Evolutionary conservation across 345 rosid species (phyloP).

Genomic region (Eucalyptus camaldulensis): DNA sequence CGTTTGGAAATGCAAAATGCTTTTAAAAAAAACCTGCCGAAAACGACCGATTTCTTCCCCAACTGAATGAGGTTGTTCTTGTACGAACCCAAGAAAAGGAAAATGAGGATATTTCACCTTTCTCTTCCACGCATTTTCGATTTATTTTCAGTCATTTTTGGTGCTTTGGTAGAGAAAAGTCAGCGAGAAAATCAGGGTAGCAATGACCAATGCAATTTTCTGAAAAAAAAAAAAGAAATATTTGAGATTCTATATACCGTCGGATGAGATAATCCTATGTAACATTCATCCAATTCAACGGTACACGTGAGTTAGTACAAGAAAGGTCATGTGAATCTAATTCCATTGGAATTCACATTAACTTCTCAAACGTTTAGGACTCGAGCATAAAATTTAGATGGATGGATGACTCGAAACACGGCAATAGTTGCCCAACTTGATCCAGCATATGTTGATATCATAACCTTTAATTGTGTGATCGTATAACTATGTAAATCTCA

Average conservation of each 20-base stretch:
- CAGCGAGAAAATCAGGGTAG: background rate
- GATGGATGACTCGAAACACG: background rate
- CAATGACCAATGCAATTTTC: no score
- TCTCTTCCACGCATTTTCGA: background rate
- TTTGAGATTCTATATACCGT: background rate
- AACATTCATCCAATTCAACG: background rate
- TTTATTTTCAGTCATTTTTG: background rate
- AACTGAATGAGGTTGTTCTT: background rate
- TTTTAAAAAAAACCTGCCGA: background rate
- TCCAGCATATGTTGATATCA: background rate
- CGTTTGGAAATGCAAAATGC: background rate
- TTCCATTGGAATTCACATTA: background rate
- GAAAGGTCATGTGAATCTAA: background rate
- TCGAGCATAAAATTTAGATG: background rate
- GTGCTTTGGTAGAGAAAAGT: background rate
- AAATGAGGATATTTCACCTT: background rate
- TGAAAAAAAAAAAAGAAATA: background rate
- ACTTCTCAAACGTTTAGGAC: background rate
- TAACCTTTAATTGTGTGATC: rapidly evolving
- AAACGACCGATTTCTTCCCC: background rate
- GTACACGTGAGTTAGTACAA: background rate
- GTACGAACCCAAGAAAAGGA: background rate
- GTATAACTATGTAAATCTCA: background rate
- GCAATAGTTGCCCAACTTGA: background rate
- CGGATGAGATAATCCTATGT: background rate